A percentile compares a stretch with the other conserved stretches of the same genome.
Conservation (phyloP, 2,329 filamentous ascomycete genomes). For the Coleophoma eucalyptorum region DNA sequence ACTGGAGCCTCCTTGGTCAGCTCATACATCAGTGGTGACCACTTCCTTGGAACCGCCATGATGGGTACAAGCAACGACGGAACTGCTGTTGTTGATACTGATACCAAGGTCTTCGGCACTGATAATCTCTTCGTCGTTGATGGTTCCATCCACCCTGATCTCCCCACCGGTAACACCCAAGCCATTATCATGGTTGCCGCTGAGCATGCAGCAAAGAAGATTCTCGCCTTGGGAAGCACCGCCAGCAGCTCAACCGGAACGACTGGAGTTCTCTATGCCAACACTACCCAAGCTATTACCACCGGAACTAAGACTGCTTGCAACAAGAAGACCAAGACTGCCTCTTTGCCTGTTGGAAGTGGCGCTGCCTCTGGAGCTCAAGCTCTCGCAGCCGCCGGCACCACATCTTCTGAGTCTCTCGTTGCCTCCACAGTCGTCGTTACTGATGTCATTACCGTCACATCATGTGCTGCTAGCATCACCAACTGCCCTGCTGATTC, state of each 20-base stretch:
- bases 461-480: not conserved
- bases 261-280: not conserved
- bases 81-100: constrained; percentile 54
- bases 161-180: constrained; percentile 64
- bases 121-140: constrained; percentile 67
- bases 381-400: not conserved
- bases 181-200: constrained; percentile 62
- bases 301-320: not conserved
- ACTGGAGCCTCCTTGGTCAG: constrained; percentile 5
- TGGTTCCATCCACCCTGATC: constrained; percentile 61
- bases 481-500: constrained; percentile 1
- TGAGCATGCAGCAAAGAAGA: constrained; percentile 54
- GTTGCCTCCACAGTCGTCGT: not conserved
- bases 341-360: not conserved
- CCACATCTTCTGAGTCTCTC: not conserved
- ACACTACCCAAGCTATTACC: not conserved
- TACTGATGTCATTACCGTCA: not conserved
- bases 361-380: not conserved
- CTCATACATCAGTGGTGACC: constrained; percentile 23
- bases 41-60: constrained; percentile 55
- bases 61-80: constrained; percentile 54
- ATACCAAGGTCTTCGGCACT: constrained; percentile 62
- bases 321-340: not conserved
- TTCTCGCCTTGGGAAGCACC: constrained; percentile 33
- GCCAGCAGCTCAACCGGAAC: not conserved